A percentile compares a stretch with the other conserved stretches of the same genome.
Conservation (phyloP, 352 stramenopile species). For the Phytophthora sansomeana region DNA sequence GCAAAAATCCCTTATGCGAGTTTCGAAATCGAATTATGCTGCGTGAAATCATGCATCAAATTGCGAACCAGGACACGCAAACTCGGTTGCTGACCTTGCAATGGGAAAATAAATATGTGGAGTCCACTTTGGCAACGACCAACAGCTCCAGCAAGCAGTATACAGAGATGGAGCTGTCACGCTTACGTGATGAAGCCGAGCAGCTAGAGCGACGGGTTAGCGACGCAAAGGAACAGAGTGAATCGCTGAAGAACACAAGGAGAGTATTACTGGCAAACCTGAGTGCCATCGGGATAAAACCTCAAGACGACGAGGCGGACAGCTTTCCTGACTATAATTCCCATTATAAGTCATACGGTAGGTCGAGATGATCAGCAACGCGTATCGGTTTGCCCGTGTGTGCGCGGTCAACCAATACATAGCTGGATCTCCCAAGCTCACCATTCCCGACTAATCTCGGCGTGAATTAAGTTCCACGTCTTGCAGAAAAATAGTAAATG, state of each 20-base stretch:
- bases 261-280: slow-evolving; percentile 53
- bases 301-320: slow-evolving; percentile 58
- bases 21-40: slow-evolving; percentile 69
- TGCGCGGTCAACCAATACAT: not conserved
- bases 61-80: slow-evolving; percentile 49
- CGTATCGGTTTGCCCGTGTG: not conserved
- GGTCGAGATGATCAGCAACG: not conserved
- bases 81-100: slow-evolving; percentile 22
- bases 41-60: slow-evolving; percentile 72
- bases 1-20: slow-evolving; percentile 63
- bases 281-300: slow-evolving; percentile 64
- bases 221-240: slow-evolving; percentile 48
- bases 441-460: not conserved
- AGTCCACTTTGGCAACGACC: slow-evolving; percentile 12
- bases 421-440: not conserved
- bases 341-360: slow-evolving; percentile 41
- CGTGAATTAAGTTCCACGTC: slow-evolving; percentile 12
- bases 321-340: slow-evolving; percentile 50
- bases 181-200: slow-evolving; percentile 46
- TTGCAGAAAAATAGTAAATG: slow-evolving; percentile 77
- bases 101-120: slow-evolving; percentile 38
- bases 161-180: slow-evolving; percentile 2
- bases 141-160: slow-evolving; percentile 2
- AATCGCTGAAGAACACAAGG: slow-evolving; percentile 48
- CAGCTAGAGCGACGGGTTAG: slow-evolving; percentile 65